phyloP scores from a whole-genome alignment of 2,329 filamentous ascomycete species.

The Aureobasidium sp. region DNA sequence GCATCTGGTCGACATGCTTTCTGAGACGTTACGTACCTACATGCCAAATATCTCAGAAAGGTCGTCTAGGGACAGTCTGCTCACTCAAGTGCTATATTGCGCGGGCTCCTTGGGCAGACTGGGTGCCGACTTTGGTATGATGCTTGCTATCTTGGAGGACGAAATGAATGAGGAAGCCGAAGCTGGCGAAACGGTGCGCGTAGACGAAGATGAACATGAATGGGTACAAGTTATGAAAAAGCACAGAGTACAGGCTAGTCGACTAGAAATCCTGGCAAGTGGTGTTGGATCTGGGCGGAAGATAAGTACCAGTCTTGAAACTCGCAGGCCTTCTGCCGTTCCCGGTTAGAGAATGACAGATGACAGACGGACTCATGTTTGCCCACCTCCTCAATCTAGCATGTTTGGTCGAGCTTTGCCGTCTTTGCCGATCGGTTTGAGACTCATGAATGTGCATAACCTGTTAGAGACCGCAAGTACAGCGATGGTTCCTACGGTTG shows the following conservation, averaged over 20 bases:
- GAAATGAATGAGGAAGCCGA: constrained; percentile 35
- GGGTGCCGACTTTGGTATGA: constrained; percentile 86
- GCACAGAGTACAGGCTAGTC: constrained; percentile 74
- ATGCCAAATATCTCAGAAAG: constrained; percentile 75
- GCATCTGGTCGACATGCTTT: constrained; percentile 72
- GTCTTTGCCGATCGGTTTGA: constrained; percentile 6
- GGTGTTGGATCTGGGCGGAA: constrained; percentile 31
- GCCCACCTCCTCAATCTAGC: neutral
- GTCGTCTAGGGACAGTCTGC: constrained; percentile 71
- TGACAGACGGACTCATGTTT: neutral
- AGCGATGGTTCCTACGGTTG: neutral
- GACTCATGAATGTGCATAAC: neutral
- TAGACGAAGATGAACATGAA: constrained; percentile 48
- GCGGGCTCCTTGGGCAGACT: constrained; percentile 82
- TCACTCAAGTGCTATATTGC: constrained; percentile 90
- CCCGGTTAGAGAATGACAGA: constrained; percentile 3
- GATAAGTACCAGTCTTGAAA: constrained; percentile 13
- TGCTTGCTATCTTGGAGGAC: constrained; percentile 59
- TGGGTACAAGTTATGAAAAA: constrained; percentile 88
- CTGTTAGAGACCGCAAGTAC: neutral
- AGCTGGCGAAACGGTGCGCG: constrained; percentile 62
- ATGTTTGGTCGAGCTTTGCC: constrained; percentile 1
- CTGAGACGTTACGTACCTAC: constrained; percentile 66
- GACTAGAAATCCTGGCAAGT: constrained; percentile 51
- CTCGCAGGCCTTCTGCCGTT: constrained; percentile 6